These are phyloP conservation scores for Phaeosphaeria sp. DNA, from an alignment of 2,329 filamentous ascomycete species.

Conservation along the genomic window DNA sequence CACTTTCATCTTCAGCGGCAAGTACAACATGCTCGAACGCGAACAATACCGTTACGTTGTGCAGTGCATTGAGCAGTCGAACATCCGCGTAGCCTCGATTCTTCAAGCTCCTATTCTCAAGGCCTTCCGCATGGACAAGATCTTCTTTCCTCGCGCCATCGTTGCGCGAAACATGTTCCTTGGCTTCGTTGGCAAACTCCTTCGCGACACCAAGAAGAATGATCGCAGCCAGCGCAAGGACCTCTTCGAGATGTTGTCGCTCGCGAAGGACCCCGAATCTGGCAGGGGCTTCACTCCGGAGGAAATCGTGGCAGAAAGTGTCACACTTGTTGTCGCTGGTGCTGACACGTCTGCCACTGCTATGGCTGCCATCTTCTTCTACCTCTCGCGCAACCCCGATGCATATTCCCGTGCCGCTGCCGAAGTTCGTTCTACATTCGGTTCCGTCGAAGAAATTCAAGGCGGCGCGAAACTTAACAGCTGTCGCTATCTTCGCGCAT, in stretches of 20 bases:
- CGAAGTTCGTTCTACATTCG: slow-evolving; percentile 29
- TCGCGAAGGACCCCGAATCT: slow-evolving; percentile 46
- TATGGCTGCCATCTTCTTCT: slow-evolving; percentile 44
- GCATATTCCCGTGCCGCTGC: slow-evolving; percentile 16
- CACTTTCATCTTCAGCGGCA: slow-evolving; percentile 26
- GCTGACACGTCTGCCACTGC: slow-evolving; percentile 47
- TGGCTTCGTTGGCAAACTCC: slow-evolving; percentile 18
- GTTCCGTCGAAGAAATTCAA: slow-evolving; percentile 21
- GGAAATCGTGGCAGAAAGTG: slow-evolving; percentile 52
- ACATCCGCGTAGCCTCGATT: slow-evolving; percentile 42
- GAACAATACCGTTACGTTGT: slow-evolving; percentile 43
- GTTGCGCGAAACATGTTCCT: slow-evolving; percentile 23
- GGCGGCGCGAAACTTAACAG: slow-evolving; percentile 22
- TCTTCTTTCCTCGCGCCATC: slow-evolving; percentile 42
- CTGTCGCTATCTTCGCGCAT: slow-evolving; percentile 36
- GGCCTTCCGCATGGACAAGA: slow-evolving; percentile 32
- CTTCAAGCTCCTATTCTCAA: slow-evolving; percentile 32
- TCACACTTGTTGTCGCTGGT: slow-evolving; percentile 34
- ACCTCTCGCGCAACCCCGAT: slow-evolving; percentile 43
- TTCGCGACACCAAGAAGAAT: slow-evolving; percentile 10
- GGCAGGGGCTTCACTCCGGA: slow-evolving; percentile 41
- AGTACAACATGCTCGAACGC: slow-evolving; percentile 42
- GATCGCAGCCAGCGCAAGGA: slow-evolving; percentile 27
- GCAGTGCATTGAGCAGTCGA: slow-evolving; percentile 43
- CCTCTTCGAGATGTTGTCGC: slow-evolving; percentile 50